phyloP scores from a whole-genome alignment of 306 rosid genomes.

The Malus orientalis region DNA sequence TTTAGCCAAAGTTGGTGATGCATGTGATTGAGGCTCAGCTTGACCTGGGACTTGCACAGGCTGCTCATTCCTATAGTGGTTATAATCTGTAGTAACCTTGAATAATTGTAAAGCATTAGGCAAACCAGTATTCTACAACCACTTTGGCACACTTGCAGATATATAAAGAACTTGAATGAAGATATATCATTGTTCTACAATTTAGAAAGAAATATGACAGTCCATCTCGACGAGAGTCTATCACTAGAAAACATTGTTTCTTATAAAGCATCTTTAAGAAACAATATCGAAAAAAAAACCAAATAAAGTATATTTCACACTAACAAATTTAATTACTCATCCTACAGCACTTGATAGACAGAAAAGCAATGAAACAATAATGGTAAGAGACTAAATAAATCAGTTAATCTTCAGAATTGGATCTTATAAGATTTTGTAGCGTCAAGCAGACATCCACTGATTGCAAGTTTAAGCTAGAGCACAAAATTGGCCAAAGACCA shows the following conservation, averaged over 20 bases:
- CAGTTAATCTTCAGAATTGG: background rate
- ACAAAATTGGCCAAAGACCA: conserved; percentile 4
- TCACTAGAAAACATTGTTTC: background rate
- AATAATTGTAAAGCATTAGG: conserved; percentile 39
- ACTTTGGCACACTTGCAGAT: background rate
- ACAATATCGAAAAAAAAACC: background rate
- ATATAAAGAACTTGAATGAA: background rate
- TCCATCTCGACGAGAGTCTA: background rate
- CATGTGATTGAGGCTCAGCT: conserved; percentile 40
- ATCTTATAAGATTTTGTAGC: background rate
- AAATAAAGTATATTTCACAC: background rate
- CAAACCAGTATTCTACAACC: conserved; percentile 18
- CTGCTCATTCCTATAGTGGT: conserved; percentile 37
- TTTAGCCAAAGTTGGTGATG: conserved; percentile 45
- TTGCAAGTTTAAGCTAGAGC: conserved; percentile 3
- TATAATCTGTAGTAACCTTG: conserved; percentile 71
- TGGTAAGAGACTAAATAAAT: background rate
- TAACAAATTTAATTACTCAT: conserved; percentile 7
- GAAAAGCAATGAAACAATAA: background rate
- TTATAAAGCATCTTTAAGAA: background rate
- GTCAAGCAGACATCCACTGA: conserved; percentile 2
- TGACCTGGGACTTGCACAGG: conserved; percentile 50
- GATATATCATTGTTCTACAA: background rate
- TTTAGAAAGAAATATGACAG: background rate
- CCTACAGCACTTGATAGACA: background rate